These are phyloP conservation scores for Aspergillus tanneri DNA, from an alignment of 2,329 filamentous ascomycete species.

Conservation along the genomic window DNA sequence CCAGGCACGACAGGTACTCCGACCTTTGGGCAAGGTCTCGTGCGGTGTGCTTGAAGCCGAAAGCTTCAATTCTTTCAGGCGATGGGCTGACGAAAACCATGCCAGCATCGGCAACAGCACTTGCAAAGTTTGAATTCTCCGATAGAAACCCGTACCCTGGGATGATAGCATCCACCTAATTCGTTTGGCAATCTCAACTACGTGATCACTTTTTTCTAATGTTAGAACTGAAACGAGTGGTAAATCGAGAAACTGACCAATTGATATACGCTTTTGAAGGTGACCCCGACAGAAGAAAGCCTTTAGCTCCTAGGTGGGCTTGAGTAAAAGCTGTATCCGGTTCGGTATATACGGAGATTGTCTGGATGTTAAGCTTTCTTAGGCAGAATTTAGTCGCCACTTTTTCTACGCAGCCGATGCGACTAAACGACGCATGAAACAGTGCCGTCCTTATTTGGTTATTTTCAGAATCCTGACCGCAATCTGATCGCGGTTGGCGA, in stretches of 20 bases:
- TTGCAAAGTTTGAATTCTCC: constrained; percentile 63
- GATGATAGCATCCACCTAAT: constrained; percentile 58
- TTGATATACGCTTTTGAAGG: constrained; percentile 53
- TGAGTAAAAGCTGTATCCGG: constrained; percentile 57
- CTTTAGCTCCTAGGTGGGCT: constrained; percentile 54
- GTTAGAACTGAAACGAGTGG: not conserved
- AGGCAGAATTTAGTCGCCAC: constrained; percentile 2
- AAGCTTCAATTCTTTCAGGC: constrained; percentile 53
- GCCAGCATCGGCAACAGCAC: constrained; percentile 52
- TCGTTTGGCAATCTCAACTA: constrained; percentile 53
- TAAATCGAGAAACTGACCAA: constrained; percentile 26
- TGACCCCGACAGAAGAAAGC: constrained; percentile 50
- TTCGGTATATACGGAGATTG: constrained; percentile 59
- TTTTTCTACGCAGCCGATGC: not conserved
- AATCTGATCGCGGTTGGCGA: constrained; percentile 63
- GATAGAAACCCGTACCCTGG: constrained; percentile 68
- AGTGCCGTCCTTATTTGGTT: constrained; percentile 38
- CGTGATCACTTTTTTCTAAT: constrained; percentile 28
- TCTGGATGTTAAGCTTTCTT: constrained; percentile 49
- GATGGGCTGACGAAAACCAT: constrained; percentile 62
- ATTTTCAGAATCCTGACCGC: constrained; percentile 54
- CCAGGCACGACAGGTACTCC: constrained; percentile 58
- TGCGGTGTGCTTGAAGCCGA: constrained; percentile 61
- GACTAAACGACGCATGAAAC: not conserved
- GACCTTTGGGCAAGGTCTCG: constrained; percentile 53